These are phyloP conservation scores for Pseudevernia furfuracea DNA, from an alignment of 495 filamentous ascomycete species.

Conservation along the genomic window DNA sequence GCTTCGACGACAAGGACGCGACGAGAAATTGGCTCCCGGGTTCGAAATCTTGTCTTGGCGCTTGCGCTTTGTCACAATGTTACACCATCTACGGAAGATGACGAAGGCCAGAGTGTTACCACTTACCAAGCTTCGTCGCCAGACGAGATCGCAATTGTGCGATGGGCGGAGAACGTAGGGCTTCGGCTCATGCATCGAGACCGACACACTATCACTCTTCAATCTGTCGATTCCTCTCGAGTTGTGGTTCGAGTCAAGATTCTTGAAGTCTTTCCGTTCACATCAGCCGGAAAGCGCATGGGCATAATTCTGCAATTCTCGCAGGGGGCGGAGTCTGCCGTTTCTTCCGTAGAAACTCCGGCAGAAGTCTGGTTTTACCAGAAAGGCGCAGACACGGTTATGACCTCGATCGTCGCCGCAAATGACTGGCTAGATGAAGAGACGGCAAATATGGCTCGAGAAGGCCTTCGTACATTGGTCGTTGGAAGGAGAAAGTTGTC, in stretches of 20 bases:
- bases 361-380: constrained; percentile 96
- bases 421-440: constrained; percentile 99
- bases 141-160: constrained; percentile 96
- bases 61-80: constrained; percentile 96
- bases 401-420: constrained; percentile 83
- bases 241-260: constrained; percentile 81
- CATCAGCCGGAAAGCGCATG: constrained; percentile 96
- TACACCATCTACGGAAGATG: constrained; percentile 80
- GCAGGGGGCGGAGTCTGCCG: constrained; percentile 36
- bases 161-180: constrained; percentile 90
- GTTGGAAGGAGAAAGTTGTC: constrained; percentile 82
- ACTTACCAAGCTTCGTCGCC: constrained; percentile 95
- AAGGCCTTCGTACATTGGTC: constrained; percentile 90
- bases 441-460: constrained; percentile 95
- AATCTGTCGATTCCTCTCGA: constrained; percentile 68
- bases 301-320: constrained; percentile 87
- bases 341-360: constrained; percentile 26
- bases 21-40: constrained; percentile 85
- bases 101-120: constrained; percentile 66
- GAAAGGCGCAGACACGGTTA: constrained; percentile 97
- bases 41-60: constrained; percentile 83
- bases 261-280: constrained; percentile 94
- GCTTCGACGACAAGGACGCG: constrained; percentile 67
- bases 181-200: constrained; percentile 80
- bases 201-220: constrained; percentile 71